Conservation (phyloP, 1,284 basidiomycete species). For the Inonotus hispidus region DNA sequence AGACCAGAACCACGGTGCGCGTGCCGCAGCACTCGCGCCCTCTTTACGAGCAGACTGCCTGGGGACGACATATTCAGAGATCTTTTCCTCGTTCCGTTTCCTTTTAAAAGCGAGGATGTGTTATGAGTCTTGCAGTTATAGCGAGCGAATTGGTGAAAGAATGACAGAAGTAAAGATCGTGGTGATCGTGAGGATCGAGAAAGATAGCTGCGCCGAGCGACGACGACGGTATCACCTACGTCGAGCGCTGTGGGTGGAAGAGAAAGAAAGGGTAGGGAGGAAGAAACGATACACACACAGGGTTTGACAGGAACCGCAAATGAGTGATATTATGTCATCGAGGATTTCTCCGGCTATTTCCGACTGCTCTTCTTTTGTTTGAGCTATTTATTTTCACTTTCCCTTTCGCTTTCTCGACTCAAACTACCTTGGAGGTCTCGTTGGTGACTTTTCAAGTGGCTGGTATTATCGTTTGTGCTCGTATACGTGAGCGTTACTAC, state of each 20-base stretch:
- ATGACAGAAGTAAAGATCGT: conserved; percentile 13
- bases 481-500: background rate
- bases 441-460: too few relatives aligned
- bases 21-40: conserved; percentile 7
- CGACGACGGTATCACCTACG: background rate
- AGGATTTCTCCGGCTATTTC: background rate
- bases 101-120: background rate
- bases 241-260: background rate
- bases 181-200: background rate
- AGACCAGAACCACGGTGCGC: conserved; percentile 4
- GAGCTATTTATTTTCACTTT: background rate
- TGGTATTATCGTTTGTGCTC: too few relatives aligned
- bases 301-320: background rate
- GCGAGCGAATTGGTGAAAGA: conserved; percentile 5
- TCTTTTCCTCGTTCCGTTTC: background rate
- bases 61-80: background rate
- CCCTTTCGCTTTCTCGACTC: background rate
- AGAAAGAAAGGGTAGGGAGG: background rate
- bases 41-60: background rate
- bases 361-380: background rate
- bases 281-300: background rate
- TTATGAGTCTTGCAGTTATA: background rate
- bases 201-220: background rate
- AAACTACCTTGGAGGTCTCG: too few relatives aligned
- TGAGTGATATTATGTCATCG: background rate